Evolutionary conservation across 371 early-diverging fungal genomes (phyloP).

Genomic region (Rhizopus sp.): DNA sequence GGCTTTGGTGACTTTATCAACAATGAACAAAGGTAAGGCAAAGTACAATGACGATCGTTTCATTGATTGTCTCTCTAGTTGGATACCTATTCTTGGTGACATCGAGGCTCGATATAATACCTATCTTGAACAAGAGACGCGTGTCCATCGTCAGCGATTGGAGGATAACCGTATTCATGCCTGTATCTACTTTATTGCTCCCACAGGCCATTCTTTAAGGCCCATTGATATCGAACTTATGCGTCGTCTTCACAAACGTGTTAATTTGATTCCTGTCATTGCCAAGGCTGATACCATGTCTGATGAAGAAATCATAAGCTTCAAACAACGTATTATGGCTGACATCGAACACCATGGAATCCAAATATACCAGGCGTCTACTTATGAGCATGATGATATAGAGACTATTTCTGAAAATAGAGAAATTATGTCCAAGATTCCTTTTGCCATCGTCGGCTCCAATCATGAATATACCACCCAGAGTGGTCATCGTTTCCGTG

Average conservation of each 20-base stretch:
- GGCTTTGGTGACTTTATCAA: slow-evolving; percentile 95
- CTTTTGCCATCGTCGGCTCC: slow-evolving; percentile 96
- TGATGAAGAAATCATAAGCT: slow-evolving; percentile 86
- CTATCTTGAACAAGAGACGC: slow-evolving; percentile 91
- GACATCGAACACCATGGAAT: slow-evolving; percentile 93
- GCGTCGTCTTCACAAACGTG: slow-evolving; percentile 90
- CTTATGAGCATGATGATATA: slow-evolving; percentile 89
- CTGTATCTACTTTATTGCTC: slow-evolving; percentile 97
- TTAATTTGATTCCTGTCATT: slow-evolving; percentile 98
- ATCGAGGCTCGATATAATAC: slow-evolving; percentile 94
- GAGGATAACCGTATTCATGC: slow-evolving; percentile 96
- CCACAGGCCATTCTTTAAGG: slow-evolving; percentile 92
- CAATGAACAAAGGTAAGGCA: slow-evolving; percentile 78
- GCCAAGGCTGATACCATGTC: slow-evolving; percentile 98
- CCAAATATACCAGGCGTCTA: slow-evolving; percentile 89
- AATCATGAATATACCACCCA: slow-evolving; percentile 81
- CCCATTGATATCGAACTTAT: slow-evolving; percentile 96
- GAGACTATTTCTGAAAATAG: slow-evolving; percentile 94
- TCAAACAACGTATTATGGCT: slow-evolving; percentile 91
- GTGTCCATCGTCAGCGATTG: slow-evolving; percentile 83
- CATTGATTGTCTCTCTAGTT: slow-evolving; percentile 50
- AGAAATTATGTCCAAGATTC: slow-evolving; percentile 93
- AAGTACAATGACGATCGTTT: not conserved
- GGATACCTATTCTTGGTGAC: slow-evolving; percentile 94
- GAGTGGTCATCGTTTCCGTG: slow-evolving; percentile 88